phyloP scores from a whole-genome alignment of 495 filamentous ascomycete genomes.

The Clavariopsis aquatica region DNA sequence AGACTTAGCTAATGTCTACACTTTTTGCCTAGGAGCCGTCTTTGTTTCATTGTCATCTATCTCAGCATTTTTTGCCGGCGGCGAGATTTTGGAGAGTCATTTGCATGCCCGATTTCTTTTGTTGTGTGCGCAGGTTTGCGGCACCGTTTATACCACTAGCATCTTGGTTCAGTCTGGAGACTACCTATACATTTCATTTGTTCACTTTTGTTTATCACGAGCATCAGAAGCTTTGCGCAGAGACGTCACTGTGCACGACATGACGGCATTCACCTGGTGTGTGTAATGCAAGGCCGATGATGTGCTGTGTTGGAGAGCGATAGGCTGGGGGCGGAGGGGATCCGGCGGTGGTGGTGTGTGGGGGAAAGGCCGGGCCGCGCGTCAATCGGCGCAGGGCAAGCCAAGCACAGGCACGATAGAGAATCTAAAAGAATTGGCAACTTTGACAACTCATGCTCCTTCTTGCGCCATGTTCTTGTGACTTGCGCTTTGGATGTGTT shows the following conservation, averaged over 20 bases:
- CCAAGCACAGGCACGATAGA: constrained; percentile 3
- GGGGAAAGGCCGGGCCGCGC: constrained; percentile 5
- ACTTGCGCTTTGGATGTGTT: neutral
- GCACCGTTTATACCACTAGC: constrained; percentile 32
- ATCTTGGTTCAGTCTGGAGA: constrained; percentile 24
- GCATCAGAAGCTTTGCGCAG: constrained; percentile 8
- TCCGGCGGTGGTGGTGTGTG: neutral
- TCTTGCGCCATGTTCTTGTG: neutral
- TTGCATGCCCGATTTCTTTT: constrained; percentile 19
- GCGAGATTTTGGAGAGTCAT: constrained; percentile 1
- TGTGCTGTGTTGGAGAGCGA: constrained; percentile 1
- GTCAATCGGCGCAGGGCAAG: neutral
- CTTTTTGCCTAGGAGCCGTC: neutral
- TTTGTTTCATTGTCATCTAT: constrained; percentile 14
- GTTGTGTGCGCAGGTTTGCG: constrained; percentile 13
- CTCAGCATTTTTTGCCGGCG: constrained; percentile 21
- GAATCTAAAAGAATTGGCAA: constrained; percentile 5
- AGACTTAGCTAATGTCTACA: constrained; percentile 33
- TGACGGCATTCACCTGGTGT: constrained; percentile 2
- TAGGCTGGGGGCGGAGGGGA: constrained; percentile 14
- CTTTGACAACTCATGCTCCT: constrained; percentile 4
- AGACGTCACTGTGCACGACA: constrained; percentile 1
- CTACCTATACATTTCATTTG: constrained; percentile 23
- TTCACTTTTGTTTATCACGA: constrained; percentile 17
- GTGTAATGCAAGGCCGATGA: neutral